Percentiles rank a stretch among this genome's conserved stretches.
Conservation (phyloP, 73 alveolate species). For the Loxodes magnus region DNA sequence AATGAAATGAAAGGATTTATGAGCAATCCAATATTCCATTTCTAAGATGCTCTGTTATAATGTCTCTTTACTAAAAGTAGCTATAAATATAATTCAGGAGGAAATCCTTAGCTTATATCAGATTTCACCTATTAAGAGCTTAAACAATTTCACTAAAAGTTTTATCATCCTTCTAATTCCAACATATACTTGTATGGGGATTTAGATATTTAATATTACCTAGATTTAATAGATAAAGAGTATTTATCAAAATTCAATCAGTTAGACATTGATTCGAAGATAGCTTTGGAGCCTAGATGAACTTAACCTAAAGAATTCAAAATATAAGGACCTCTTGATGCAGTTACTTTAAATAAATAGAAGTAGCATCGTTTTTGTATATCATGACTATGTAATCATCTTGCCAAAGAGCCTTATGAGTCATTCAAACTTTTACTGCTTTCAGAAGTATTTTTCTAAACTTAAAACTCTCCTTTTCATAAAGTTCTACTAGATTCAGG, state of each 20-base stretch:
- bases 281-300: slow-evolving; percentile 9
- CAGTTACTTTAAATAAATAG: slow-evolving; percentile 32
- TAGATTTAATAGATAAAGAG: slow-evolving; percentile 28
- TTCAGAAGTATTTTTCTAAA: slow-evolving; percentile 39
- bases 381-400: slow-evolving; percentile 38
- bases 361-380: slow-evolving; percentile 36
- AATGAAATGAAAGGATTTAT: slow-evolving; percentile 85
- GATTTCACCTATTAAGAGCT: slow-evolving; percentile 45
- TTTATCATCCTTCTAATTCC: slow-evolving; percentile 60
- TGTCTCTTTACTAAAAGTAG: slow-evolving; percentile 26
- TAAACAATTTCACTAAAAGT: slow-evolving; percentile 41
- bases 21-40: slow-evolving; percentile 43
- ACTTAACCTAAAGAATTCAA: slow-evolving; percentile 12
- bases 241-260: slow-evolving; percentile 31
- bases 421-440: slow-evolving; percentile 32
- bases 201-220: slow-evolving; percentile 44
- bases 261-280: slow-evolving; percentile 2
- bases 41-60: slow-evolving; percentile 25
- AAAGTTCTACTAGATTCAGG: slow-evolving; percentile 47
- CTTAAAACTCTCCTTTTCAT: slow-evolving; percentile 54
- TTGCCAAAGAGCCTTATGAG: slow-evolving; percentile 43
- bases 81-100: slow-evolving; percentile 67
- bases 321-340: slow-evolving; percentile 22
- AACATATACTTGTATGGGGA: slow-evolving; percentile 65
- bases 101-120: slow-evolving; percentile 66